These are phyloP conservation scores for Aspergillus spinulosporus DNA, from an alignment of 2,329 filamentous ascomycete species.

Conservation along the genomic window DNA sequence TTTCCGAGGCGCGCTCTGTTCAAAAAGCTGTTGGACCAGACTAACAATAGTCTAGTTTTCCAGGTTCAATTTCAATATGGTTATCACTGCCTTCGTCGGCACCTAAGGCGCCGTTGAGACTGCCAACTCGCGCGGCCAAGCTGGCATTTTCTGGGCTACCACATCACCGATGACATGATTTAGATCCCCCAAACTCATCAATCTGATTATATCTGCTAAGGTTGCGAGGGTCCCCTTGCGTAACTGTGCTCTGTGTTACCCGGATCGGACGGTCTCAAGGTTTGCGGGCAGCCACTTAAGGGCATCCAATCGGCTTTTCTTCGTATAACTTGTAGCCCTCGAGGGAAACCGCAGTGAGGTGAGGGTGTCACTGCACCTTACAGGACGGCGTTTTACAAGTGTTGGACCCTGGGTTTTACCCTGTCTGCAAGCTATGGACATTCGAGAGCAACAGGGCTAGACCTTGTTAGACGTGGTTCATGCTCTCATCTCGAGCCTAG, in stretches of 20 bases:
- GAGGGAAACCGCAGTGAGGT: neutral
- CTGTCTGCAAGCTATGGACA: neutral
- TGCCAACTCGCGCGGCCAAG: neutral
- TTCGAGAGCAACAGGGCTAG: neutral
- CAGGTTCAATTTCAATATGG: constrained; percentile 1
- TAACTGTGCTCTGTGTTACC: constrained; percentile 40
- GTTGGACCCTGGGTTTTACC: neutral
- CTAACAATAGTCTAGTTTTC: constrained; percentile 18
- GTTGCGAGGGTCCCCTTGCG: constrained; percentile 30
- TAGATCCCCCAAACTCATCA: constrained; percentile 51
- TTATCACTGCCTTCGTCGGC: constrained; percentile 1
- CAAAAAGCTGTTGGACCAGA: constrained; percentile 8
- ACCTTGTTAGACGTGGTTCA: neutral
- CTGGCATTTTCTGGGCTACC: too few relatives aligned
- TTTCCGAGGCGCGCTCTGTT: constrained; percentile 1
- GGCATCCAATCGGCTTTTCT: constrained; percentile 48
- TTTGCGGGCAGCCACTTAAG: constrained; percentile 46
- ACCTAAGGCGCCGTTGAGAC: neutral
- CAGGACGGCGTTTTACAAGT: neutral
- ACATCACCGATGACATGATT: constrained; percentile 31
- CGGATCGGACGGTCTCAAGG: constrained; percentile 36
- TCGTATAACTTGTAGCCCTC: constrained; percentile 41
- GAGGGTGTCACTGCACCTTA: neutral
- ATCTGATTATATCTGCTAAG: constrained; percentile 50
- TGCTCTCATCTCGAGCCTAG: neutral